Conservation (phyloP, 306 rosid species). For the Cyamopsis tetragonoloba region DNA sequence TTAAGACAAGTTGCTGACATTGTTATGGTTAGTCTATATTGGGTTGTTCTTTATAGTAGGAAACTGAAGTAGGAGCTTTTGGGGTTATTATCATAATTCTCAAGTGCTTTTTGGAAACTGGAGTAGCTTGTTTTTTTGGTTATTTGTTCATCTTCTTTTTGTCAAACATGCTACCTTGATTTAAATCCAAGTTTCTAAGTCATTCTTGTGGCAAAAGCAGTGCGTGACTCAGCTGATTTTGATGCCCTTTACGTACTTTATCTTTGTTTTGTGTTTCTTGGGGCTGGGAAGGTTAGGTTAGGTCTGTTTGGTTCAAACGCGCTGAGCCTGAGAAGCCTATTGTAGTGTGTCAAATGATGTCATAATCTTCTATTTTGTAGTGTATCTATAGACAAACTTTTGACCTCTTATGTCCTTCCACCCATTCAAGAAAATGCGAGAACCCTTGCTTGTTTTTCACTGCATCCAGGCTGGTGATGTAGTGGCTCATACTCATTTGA, state of each 20-base stretch:
- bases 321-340: no score
- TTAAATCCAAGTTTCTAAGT: background rate
- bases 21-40: conserved; percentile 16
- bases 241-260: background rate
- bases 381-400: no score
- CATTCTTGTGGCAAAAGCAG: background rate
- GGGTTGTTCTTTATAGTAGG: background rate
- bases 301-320: no score
- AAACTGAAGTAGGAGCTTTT: conserved; percentile 1
- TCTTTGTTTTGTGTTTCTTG: background rate
- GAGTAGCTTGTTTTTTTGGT: background rate
- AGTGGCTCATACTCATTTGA: no score
- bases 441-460: no score
- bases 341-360: no score
- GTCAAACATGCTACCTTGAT: background rate
- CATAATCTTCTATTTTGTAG: no score
- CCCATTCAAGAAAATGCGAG: no score
- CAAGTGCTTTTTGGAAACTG: background rate
- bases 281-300: background rate
- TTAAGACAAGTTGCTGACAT: conserved; percentile 8
- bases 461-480: no score
- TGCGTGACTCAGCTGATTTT: background rate
- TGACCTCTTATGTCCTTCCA: no score
- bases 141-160: background rate
- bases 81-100: background rate